Conservation (phyloP, 2,329 filamentous ascomycete genomes). For the Cercospora janseana region DNA sequence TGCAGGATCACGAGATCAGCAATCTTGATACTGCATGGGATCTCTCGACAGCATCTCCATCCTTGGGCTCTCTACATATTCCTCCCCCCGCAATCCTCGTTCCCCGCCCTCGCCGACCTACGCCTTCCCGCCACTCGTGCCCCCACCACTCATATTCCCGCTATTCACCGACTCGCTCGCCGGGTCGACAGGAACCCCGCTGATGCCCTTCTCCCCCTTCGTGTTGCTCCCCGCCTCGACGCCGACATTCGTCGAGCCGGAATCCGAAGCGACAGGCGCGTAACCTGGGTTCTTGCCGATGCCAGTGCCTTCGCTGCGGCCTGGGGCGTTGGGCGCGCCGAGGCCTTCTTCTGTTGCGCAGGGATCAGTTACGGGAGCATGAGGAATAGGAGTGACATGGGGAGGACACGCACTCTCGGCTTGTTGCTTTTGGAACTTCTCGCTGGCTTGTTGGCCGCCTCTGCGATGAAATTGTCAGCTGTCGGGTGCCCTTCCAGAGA, state of each 20-base stretch:
- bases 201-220: conserved; percentile 40
- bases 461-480: conserved; percentile 15
- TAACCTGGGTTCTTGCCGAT: conserved; percentile 30
- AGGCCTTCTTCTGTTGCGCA: conserved; percentile 30
- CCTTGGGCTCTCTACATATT: neutral
- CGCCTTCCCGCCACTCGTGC: conserved; percentile 2
- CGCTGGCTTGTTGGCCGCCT: conserved; percentile 35
- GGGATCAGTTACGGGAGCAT: neutral
- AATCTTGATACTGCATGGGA: too few species aligned
- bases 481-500: too few species aligned
- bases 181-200: conserved; percentile 31
- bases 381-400: neutral
- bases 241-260: conserved; percentile 35
- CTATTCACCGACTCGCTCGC: conserved; percentile 20
- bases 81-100: neutral
- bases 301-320: conserved; percentile 30
- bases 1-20: too few species aligned
- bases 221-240: conserved; percentile 34
- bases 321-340: conserved; percentile 37
- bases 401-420: conserved; percentile 34
- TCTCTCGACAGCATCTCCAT: too few species aligned
- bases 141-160: conserved; percentile 30
- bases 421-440: conserved; percentile 39
- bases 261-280: conserved; percentile 39
- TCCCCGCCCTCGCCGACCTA: neutral